Conservation (phyloP, 768 basidiomycete genomes). For the Royoungia palumana region DNA sequence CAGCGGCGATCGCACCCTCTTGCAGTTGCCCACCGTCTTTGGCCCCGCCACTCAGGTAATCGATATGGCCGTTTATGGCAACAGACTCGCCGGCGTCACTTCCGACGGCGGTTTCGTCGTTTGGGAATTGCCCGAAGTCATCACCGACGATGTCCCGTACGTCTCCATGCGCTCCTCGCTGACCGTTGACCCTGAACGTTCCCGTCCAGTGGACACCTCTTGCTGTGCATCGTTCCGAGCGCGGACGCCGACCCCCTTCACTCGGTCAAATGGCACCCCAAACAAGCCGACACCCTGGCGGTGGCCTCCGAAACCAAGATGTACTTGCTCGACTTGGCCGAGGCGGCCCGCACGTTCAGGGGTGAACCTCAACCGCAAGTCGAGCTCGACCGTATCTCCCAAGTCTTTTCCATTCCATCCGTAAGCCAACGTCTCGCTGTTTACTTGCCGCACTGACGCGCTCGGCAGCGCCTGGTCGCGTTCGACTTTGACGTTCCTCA, state of each 20-base stretch:
- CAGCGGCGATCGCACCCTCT: constrained; percentile 80
- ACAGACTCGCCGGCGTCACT: constrained; percentile 80
- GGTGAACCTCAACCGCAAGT: constrained; percentile 66
- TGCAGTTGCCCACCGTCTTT: constrained; percentile 71
- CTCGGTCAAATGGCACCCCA: constrained; percentile 87
- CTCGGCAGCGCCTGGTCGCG: constrained; percentile 66
- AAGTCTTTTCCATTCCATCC: constrained; percentile 65
- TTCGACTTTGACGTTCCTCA: constrained; percentile 83
- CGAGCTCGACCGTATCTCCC: constrained; percentile 66
- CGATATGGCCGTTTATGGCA: constrained; percentile 84
- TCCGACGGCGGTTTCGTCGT: constrained; percentile 88
- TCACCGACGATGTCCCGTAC: constrained; percentile 85
- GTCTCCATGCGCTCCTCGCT: constrained; percentile 28
- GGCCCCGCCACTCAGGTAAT: constrained; percentile 60
- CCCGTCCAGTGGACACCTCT: constrained; percentile 52
- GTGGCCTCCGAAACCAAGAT: constrained; percentile 78
- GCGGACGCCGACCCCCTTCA: constrained; percentile 60
- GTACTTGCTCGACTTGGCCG: constrained; percentile 69
- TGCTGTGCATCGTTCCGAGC: constrained; percentile 67
- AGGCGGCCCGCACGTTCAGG: constrained; percentile 56
- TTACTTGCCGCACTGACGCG: not conserved
- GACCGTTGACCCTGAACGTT: constrained; percentile 5
- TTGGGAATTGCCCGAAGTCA: constrained; percentile 80
- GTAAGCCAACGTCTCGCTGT: constrained; percentile 40
- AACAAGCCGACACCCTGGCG: constrained; percentile 73